These are phyloP conservation scores for Alternaria infectoria DNA, from an alignment of 2,329 filamentous ascomycete genomes.

Conservation along the genomic window DNA sequence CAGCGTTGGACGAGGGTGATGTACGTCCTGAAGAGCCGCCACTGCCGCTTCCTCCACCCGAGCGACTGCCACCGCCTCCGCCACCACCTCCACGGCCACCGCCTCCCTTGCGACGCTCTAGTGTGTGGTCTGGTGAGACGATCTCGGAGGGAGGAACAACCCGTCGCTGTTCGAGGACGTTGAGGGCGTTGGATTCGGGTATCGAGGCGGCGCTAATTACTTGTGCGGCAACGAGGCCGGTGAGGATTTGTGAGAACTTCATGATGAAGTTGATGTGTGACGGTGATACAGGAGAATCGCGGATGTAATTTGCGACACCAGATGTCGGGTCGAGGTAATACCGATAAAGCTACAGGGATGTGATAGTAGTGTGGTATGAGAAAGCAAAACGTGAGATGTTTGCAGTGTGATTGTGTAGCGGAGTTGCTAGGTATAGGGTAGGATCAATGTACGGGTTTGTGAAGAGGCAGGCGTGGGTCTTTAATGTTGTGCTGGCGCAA, in stretches of 20 bases:
- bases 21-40: slow-evolving; percentile 22
- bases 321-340: not conserved
- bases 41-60: slow-evolving; percentile 10
- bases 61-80: slow-evolving; percentile 26
- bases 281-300: not conserved
- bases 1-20: slow-evolving; percentile 35
- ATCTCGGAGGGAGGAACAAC: slow-evolving; percentile 24
- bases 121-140: slow-evolving; percentile 39
- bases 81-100: slow-evolving; percentile 43
- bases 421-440: slow-evolving; percentile 6
- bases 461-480: slow-evolving; percentile 13
- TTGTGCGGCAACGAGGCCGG: slow-evolving; percentile 31
- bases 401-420: slow-evolving; percentile 7
- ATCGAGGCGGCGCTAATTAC: slow-evolving; percentile 34
- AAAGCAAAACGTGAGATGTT: not conserved
- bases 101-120: slow-evolving; percentile 49
- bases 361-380: not conserved
- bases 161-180: slow-evolving; percentile 25
- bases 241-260: slow-evolving; percentile 33
- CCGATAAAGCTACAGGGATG: not conserved
- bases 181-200: slow-evolving; percentile 34
- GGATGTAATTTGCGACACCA: slow-evolving; percentile 8
- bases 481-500: slow-evolving; percentile 7
- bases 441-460: not conserved
- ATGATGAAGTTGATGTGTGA: slow-evolving; percentile 24